phyloP scores from a whole-genome alignment of 352 stramenopile genomes.

The Pythium vanterpoolii region DNA sequence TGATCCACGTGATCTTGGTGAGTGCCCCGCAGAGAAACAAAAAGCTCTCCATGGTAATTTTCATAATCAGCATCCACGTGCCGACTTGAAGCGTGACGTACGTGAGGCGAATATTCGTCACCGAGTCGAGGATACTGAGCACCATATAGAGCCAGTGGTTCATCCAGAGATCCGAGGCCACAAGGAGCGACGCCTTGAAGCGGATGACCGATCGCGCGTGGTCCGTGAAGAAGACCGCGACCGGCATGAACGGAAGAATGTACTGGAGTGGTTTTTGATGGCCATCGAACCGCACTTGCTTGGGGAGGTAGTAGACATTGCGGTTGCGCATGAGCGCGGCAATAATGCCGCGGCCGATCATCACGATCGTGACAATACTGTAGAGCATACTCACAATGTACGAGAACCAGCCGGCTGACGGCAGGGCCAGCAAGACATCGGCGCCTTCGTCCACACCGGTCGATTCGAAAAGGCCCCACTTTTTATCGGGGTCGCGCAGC shows the following conservation, averaged over 20 bases:
- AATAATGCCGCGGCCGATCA: slow-evolving; percentile 22
- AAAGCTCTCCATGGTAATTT: slow-evolving; percentile 52
- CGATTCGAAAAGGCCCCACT: slow-evolving; percentile 15
- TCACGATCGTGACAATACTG: slow-evolving; percentile 18
- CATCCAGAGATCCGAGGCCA: slow-evolving; percentile 64
- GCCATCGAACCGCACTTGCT: slow-evolving; percentile 39
- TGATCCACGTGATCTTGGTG: slow-evolving; percentile 60
- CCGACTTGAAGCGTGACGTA: slow-evolving; percentile 53
- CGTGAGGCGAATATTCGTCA: slow-evolving; percentile 47
- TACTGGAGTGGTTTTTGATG: slow-evolving; percentile 32
- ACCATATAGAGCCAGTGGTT: slow-evolving; percentile 72
- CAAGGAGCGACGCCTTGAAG: slow-evolving; percentile 50
- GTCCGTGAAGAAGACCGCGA: slow-evolving; percentile 32
- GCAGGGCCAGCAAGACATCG: slow-evolving; percentile 9
- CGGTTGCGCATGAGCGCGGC: slow-evolving; percentile 23
- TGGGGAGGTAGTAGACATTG: slow-evolving; percentile 23
- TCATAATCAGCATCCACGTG: slow-evolving; percentile 56
- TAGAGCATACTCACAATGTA: slow-evolving; percentile 13
- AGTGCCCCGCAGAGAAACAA: slow-evolving; percentile 52
- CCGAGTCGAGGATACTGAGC: slow-evolving; percentile 48
- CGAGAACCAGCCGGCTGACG: slow-evolving; percentile 10
- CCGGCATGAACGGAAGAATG: slow-evolving; percentile 44
- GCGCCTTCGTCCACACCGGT: background rate
- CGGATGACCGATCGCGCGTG: slow-evolving; percentile 38
- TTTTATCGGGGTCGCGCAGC: background rate